Percentiles rank a stretch among this genome's conserved stretches.
Conservation (phyloP, 805 yeast genomes). For the Gaillardinia entomophila region DNA sequence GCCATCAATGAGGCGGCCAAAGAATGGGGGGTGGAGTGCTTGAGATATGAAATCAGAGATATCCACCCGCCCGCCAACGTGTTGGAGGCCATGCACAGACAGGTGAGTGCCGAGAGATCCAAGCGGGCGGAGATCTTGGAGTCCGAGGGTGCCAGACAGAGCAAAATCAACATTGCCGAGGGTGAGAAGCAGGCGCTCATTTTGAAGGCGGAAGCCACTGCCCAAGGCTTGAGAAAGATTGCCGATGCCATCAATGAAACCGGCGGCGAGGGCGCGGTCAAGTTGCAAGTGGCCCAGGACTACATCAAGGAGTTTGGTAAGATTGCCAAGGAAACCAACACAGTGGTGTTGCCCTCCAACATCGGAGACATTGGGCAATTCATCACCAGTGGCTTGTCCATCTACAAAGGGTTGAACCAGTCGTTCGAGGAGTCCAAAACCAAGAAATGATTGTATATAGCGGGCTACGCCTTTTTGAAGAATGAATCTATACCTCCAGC, state of each 20-base stretch:
- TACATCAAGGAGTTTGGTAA: conserved; percentile 78
- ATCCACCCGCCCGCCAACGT: conserved; percentile 84
- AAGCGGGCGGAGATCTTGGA: conserved; percentile 85
- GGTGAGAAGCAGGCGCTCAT: conserved; percentile 70
- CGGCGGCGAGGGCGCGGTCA: conserved; percentile 71
- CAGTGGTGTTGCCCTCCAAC: conserved; percentile 72
- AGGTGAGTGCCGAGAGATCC: conserved; percentile 80
- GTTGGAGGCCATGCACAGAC: conserved; percentile 87
- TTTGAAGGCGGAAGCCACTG: conserved; percentile 76
- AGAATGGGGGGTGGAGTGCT: conserved; percentile 81
- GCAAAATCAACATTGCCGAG: conserved; percentile 78
- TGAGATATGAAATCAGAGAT: conserved; percentile 82
- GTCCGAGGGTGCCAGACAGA: conserved; percentile 76
- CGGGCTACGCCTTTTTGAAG: conserved; percentile 38
- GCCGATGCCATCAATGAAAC: conserved; percentile 64
- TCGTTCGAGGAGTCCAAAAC: neutral
- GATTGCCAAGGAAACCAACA: conserved; percentile 75
- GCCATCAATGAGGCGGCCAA: conserved; percentile 79
- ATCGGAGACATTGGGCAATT: conserved; percentile 68
- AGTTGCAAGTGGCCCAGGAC: conserved; percentile 76
- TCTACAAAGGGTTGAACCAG: conserved; percentile 49
- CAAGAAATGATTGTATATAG: neutral
- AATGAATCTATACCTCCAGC: conserved; percentile 73
- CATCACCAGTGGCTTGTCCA: conserved; percentile 73
- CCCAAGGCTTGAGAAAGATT: conserved; percentile 58